Evolutionary conservation across 2,329 filamentous ascomycete species (phyloP), one percentile per base, ranked within the genome.

Genomic region (Xylaria arbuscula): DNA sequence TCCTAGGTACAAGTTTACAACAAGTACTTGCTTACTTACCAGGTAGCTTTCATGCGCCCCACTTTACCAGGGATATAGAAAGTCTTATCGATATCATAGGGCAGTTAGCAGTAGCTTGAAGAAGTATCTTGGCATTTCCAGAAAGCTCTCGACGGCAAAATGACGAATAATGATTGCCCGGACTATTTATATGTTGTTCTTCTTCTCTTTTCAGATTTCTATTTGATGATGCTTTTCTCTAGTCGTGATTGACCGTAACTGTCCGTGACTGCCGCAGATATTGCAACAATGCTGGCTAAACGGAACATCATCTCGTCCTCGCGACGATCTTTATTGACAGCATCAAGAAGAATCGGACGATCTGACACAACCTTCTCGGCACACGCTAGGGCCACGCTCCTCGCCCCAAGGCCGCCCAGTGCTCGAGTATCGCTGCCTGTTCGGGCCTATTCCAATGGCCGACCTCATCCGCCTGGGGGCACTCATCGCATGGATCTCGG

Each of bases 401-500:
- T 76, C n/a, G 67, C 59, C 55, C 65, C 72, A 64, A 42, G 70
- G 28, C 65, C 72, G 38, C 53, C 53, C 54, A 38, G 69, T 40
- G 36, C 72, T 58, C 72, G 71, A 58, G 34, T 71, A 13, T 69
- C 69, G n/a, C 45, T 74, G 57, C 68, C 75, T 17, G 66, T 58
- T 38, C 67, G 90, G 64, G 80, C 76, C 56, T 92, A 92, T 81
- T 86, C 90, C 67, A 90, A 89, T 84, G 91, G 92, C 75, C 85
- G 91, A 68, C 93, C 94, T 70, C 93, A 96, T 72, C 94, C 94
- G 1, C 94, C 95, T 0, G 95, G 95, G 59, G 94, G 94, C 64
- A 98, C 94, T 0, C 93, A 98, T 81, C 92, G 92, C 72, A 98
- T 98, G 94, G 90, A 98, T 78, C 82, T 98, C 78, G 88, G 93